phyloP scores from a whole-genome alignment of 257 asterid species.

The Solanum phureja region DNA sequence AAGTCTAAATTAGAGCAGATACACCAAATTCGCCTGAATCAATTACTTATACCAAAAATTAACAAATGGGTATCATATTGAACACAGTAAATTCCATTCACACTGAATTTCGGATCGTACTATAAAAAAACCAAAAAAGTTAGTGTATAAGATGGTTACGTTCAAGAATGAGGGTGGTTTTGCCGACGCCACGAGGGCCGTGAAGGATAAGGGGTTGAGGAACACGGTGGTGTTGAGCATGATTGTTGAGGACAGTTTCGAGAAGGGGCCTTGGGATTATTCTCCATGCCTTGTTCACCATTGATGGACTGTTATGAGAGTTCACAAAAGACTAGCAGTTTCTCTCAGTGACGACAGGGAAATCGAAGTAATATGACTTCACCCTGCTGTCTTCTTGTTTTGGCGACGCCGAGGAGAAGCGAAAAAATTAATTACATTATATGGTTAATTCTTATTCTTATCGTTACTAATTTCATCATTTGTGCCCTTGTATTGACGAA shows the following conservation, averaged over 20 bases:
- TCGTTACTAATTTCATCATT: no score
- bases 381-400: background rate
- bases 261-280: constrained; percentile 78
- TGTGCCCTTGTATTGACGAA: no score
- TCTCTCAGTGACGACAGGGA: background rate
- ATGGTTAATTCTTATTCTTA: no score
- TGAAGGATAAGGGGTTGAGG: constrained; percentile 92
- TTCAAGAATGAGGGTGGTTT: constrained; percentile 90
- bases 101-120: background rate
- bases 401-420: background rate
- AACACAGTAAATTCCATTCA: background rate
- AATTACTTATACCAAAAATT: background rate
- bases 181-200: constrained; percentile 97
- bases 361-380: background rate
- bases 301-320: background rate
- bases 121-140: background rate
- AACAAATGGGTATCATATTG: background rate
- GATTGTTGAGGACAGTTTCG: constrained; percentile 86
- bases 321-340: background rate
- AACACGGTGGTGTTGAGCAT: constrained; percentile 85
- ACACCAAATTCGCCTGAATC: background rate
- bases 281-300: constrained; percentile 75
- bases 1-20: background rate
- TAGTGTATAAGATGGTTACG: constrained; percentile 22
- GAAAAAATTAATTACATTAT: background rate